Evolutionary conservation across 2,329 filamentous ascomycete species (phyloP).

Genomic region (Tolypocladium album): DNA sequence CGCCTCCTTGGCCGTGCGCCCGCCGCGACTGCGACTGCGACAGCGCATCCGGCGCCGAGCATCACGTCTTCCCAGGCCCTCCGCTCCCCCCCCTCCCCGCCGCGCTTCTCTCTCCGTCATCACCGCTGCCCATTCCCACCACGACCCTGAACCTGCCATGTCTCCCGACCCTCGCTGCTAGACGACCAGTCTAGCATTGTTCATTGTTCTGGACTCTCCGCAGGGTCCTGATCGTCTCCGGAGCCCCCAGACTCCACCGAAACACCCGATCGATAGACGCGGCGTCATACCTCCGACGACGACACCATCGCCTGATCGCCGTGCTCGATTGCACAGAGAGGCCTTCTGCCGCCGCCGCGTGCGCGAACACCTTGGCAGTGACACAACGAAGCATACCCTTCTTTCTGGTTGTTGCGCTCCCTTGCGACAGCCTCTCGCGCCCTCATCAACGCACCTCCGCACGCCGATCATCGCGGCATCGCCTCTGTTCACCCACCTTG

Average conservation of each 20-base stretch:
- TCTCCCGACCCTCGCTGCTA: conserved; percentile 11
- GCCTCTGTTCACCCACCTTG: not conserved
- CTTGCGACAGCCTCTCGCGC: not conserved
- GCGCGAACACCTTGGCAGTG: not conserved
- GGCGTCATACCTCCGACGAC: not conserved
- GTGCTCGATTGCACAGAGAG: not conserved
- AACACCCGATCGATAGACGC: not conserved
- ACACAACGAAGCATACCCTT: not conserved
- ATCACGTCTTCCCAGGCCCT: not conserved
- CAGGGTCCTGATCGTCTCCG: conserved; percentile 6
- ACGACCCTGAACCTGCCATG: conserved; percentile 7
- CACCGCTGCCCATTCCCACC: not conserved
- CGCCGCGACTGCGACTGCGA: not conserved
- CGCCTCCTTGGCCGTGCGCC: not conserved
- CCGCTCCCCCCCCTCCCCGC: not conserved
- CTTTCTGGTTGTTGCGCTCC: not conserved
- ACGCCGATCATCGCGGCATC: not conserved
- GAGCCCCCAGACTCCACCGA: conserved; percentile 5
- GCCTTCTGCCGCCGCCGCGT: not conserved
- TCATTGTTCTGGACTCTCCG: conserved; percentile 6
- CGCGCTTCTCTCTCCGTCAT: conserved; percentile 4
- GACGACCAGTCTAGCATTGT: conserved; percentile 13
- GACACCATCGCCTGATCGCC: not conserved
- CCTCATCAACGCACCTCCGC: not conserved
- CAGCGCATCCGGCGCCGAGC: not conserved